Evolutionary conservation across 1,139 yeast genomes (phyloP).

Genomic region (Meyerozyma carpophila): DNA sequence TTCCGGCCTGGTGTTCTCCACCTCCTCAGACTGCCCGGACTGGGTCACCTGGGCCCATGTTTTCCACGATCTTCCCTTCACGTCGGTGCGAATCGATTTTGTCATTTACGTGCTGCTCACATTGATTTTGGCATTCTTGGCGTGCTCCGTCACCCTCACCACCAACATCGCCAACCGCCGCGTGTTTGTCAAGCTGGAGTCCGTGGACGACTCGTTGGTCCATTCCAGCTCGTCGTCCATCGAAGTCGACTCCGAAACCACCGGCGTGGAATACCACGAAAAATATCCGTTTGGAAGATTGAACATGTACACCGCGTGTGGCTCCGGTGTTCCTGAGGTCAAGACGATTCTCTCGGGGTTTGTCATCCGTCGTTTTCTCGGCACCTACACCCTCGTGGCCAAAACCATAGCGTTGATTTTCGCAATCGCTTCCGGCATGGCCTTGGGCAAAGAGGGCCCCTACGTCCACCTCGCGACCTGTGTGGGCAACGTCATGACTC

Average conservation of each 20-base stretch:
- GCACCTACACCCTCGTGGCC: conserved; percentile 47
- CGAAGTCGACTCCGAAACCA: neutral
- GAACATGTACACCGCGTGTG: conserved; percentile 48
- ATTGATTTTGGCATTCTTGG: conserved; percentile 37
- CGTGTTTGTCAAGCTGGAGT: conserved; percentile 3
- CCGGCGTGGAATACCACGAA: conserved; percentile 1
- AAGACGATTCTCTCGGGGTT: conserved; percentile 53
- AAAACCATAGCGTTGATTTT: conserved; percentile 49
- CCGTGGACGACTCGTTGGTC: neutral
- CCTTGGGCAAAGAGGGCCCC: conserved; percentile 70
- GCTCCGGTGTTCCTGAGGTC: conserved; percentile 66
- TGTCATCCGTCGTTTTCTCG: conserved; percentile 50
- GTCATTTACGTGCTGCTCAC: conserved; percentile 37
- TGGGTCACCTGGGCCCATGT: conserved; percentile 47
- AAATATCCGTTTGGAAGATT: conserved; percentile 14
- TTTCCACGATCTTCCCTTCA: conserved; percentile 17
- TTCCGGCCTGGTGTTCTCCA: conserved; percentile 15
- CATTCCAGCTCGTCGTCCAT: neutral
- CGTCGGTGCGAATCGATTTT: conserved; percentile 21
- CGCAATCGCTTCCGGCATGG: conserved; percentile 62
- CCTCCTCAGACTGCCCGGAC: conserved; percentile 21
- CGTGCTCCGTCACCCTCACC: conserved; percentile 45
- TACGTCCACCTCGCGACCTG: conserved; percentile 68
- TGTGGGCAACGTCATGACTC: conserved; percentile 54
- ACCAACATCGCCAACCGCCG: conserved; percentile 36